phyloP scores from a whole-genome alignment of 441 rosid genomes.

The Macaranga tanarius region DNA sequence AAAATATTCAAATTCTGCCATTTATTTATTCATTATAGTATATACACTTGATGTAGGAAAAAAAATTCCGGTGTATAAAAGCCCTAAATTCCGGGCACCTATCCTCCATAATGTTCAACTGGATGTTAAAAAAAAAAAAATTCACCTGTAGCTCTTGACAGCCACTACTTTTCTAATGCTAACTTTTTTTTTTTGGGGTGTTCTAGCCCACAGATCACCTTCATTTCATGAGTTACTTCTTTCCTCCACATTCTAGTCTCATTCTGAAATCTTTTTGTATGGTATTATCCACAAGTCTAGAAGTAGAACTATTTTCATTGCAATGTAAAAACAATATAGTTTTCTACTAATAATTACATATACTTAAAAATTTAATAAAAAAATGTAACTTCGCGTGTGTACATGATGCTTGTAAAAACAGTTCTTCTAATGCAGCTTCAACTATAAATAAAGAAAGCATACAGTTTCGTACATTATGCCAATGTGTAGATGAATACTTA shows the following conservation, averaged over 20 bases:
- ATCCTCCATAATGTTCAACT: no score
- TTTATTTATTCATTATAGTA: no score
- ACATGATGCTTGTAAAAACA: no score
- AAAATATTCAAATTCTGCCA: no score
- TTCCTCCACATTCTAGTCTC: not conserved
- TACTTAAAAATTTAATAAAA: no score
- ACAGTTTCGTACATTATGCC: not conserved
- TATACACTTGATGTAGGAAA: no score
- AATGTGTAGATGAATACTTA: not conserved
- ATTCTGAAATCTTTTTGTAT: not conserved
- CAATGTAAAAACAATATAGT: not conserved
- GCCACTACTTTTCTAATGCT: constrained; percentile 11
- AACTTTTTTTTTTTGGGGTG: not conserved
- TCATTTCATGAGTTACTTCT: no score
- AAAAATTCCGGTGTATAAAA: not conserved
- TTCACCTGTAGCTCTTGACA: constrained; percentile 21
- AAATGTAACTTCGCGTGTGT: no score
- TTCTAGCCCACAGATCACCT: not conserved
- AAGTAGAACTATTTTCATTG: not conserved
- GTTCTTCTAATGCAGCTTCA: no score
- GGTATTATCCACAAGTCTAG: not conserved
- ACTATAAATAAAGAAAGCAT: not conserved
- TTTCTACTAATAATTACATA: no score
- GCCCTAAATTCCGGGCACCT: constrained; percentile 34
- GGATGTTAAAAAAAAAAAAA: no score